Conservation (phyloP, 129 eudicot species). For the Arctium lappa region DNA sequence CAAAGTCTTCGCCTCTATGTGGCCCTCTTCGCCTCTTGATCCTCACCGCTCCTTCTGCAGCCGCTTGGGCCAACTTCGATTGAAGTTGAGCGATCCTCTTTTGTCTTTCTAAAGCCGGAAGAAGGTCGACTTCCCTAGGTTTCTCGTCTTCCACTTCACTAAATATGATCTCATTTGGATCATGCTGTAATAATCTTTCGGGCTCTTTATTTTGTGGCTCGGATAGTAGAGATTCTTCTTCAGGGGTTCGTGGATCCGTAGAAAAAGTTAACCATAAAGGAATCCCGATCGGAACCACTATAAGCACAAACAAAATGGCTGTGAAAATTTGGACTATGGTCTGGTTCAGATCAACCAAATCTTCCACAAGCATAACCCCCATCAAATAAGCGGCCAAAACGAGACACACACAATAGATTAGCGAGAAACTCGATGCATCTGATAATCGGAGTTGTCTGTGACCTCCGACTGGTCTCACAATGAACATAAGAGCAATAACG, state of each 20-base stretch:
- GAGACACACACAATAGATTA: slow-evolving; percentile 67
- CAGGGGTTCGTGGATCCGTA: slow-evolving; percentile 37
- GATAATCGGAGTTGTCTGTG: slow-evolving; percentile 70
- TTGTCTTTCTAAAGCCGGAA: slow-evolving; percentile 75
- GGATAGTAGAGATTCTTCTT: slow-evolving; percentile 62
- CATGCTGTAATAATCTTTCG: slow-evolving; percentile 34
- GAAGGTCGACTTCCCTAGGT: slow-evolving; percentile 64
- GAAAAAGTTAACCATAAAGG: slow-evolving; percentile 48
- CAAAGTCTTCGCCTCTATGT: slow-evolving; percentile 97
- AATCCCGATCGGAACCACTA: slow-evolving; percentile 56
- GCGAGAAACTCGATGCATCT: slow-evolving; percentile 60
- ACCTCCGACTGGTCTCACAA: slow-evolving; percentile 84
- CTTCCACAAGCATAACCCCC: slow-evolving; percentile 89
- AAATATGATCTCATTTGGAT: slow-evolving; percentile 68
- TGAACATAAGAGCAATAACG: slow-evolving; percentile 72
- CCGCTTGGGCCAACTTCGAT: slow-evolving; percentile 80
- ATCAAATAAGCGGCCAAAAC: slow-evolving; percentile 79
- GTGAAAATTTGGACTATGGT: slow-evolving; percentile 58
- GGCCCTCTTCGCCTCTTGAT: slow-evolving; percentile 80
- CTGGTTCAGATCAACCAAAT: slow-evolving; percentile 47
- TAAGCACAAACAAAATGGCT: slow-evolving; percentile 45
- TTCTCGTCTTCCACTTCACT: slow-evolving; percentile 97
- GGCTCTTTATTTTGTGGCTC: slow-evolving; percentile 48
- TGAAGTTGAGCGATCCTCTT: slow-evolving; percentile 81
- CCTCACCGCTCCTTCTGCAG: slow-evolving; percentile 98